Evolutionary conservation across 768 basidiomycete species (phyloP).

Genomic region (Podaxis sp.): DNA sequence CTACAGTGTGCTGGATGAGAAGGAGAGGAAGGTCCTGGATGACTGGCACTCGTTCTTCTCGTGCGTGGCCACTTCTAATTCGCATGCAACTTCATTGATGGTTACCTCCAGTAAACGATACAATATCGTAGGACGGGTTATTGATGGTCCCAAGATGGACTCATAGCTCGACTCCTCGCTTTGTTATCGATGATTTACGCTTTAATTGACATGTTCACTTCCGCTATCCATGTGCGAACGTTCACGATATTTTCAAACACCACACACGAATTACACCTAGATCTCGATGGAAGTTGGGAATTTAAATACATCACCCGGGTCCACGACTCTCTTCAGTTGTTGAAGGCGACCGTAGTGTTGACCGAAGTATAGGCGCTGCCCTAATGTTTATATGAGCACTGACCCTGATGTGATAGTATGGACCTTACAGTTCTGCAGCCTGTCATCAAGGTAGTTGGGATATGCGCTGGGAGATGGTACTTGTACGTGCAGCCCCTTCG

Average conservation of each 20-base stretch:
- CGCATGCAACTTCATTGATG: background rate
- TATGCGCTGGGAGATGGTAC: background rate
- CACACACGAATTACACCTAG: background rate
- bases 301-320: constrained; percentile 12
- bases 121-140: constrained; percentile 78
- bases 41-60: constrained; percentile 90
- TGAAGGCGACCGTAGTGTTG: constrained; percentile 12
- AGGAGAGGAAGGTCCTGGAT: constrained; percentile 76
- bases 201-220: background rate
- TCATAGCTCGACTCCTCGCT: background rate
- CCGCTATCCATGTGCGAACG: background rate
- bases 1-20: constrained; percentile 71
- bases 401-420: background rate
- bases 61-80: constrained; percentile 45
- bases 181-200: background rate
- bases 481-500: background rate
- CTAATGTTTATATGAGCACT: background rate
- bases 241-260: background rate
- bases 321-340: constrained; percentile 9
- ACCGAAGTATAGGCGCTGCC: constrained; percentile 16
- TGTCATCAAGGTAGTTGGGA: constrained; percentile 11
- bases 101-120: constrained; percentile 68
- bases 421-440: constrained; percentile 6
- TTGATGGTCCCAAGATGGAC: constrained; percentile 33
- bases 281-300: constrained; percentile 12